phyloP scores from a whole-genome alignment of 768 basidiomycete species.

The Amylocystis lapponica region DNA sequence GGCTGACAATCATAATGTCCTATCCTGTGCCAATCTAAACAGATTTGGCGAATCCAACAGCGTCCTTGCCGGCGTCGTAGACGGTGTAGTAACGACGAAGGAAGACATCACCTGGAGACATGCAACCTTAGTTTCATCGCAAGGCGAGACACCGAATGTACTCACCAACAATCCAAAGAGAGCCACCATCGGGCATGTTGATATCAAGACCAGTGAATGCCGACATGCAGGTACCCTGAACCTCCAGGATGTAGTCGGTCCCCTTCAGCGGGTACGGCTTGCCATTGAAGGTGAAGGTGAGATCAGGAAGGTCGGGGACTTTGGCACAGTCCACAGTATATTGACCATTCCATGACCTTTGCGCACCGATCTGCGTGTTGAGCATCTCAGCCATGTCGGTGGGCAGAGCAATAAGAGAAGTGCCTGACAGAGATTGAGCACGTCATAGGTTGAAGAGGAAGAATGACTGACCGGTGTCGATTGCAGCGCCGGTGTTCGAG shows the following conservation, averaged over 20 bases:
- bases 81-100: conserved; percentile 89
- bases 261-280: conserved; percentile 75
- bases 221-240: conserved; percentile 91
- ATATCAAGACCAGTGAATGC: conserved; percentile 91
- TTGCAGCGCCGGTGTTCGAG: conserved; percentile 90
- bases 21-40: conserved; percentile 17
- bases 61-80: conserved; percentile 73
- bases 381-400: conserved; percentile 97
- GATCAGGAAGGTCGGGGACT: conserved; percentile 77
- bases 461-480: conserved; percentile 64
- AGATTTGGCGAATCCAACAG: conserved; percentile 76
- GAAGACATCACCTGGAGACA: conserved; percentile 70
- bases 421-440: conserved; percentile 43
- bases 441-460: neutral
- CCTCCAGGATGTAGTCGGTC: conserved; percentile 83
- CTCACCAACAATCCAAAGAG: conserved; percentile 88
- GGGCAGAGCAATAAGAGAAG: conserved; percentile 90
- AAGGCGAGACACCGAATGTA: neutral
- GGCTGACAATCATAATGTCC: neutral
- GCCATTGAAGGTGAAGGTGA: conserved; percentile 80
- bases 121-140: neutral
- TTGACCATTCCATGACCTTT: conserved; percentile 93
- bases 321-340: conserved; percentile 86
- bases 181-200: conserved; percentile 61
- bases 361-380: conserved; percentile 91